Base-by-base conservation (phyloP, 768 basidiomycete species). In the Jaapia argillacea region DNA sequence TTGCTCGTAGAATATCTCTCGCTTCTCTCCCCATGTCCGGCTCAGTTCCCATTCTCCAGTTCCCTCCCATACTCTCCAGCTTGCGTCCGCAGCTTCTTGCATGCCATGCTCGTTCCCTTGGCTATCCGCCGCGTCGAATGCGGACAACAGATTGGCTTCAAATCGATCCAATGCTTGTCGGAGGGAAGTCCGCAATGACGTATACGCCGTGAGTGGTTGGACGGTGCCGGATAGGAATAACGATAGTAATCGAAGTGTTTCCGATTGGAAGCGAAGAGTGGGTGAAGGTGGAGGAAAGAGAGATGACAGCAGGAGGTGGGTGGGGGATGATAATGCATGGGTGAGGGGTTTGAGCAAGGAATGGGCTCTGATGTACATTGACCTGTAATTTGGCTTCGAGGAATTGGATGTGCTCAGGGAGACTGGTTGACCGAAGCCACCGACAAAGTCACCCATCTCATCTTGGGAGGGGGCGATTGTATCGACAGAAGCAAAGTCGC, bases 11-110 rank as follows among this genome's bases (percentile, higher is more conserved):
- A 98, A 91, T 18, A 97, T 80, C 59, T 94, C 92, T 36, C 85
- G 68, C 66, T 94, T 93, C 63, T 99, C 93, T 1, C 87, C 81
- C 89, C 94, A 99, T 14, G 93, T 82, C 50, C 89, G 83, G 1
- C 88, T 88, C 70, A 96, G 79, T 61, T 94, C 93, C 88, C 88
- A 93, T 45, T 89, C 85, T 7, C 60, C 69, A 25, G 53, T 61
- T 44, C 72, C 71, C 28, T 71, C 61, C 74, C 82, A 85, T 0
- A 96, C 77, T 48, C 84, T 77, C 91, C 91, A 97, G 54, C 86
- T 83, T 0, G 86, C 76, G 44, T 77, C 77, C 4, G 92, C 88
- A 0, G 81, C 84, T 43, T 85, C 79, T 42, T 71, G 69, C 93
- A 98, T 97, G 10, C 65, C 74, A 1, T 48, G 57, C 54, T 94